Percentiles rank a stretch among this genome's conserved stretches.
These are phyloP conservation scores for Chaetomium globosum DNA, from an alignment of 2,329 filamentous ascomycete genomes.

Conservation along the genomic window DNA sequence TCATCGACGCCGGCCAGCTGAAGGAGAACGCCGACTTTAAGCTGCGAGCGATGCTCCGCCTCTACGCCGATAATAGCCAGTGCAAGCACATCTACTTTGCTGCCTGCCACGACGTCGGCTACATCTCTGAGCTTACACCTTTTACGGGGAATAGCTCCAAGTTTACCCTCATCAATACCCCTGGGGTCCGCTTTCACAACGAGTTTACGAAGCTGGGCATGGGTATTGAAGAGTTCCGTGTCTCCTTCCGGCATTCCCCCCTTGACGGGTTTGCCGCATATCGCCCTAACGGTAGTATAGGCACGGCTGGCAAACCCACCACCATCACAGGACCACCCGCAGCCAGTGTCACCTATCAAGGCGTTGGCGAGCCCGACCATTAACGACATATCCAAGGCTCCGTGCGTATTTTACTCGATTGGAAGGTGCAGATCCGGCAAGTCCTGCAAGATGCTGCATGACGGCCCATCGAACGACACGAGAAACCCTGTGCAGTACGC, in stretches of 20 bases:
- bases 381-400: conserved; percentile 28
- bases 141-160: conserved; percentile 53
- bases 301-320: not conserved
- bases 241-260: conserved; percentile 50
- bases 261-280: conserved; percentile 18
- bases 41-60: conserved; percentile 52
- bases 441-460: conserved; percentile 39
- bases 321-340: not conserved
- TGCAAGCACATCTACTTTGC: conserved; percentile 68
- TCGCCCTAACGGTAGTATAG: not conserved
- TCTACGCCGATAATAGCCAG: conserved; percentile 60
- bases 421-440: conserved; percentile 41
- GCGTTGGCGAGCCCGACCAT: not conserved
- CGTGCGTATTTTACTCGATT: conserved; percentile 38
- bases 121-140: conserved; percentile 59
- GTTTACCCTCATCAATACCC: conserved; percentile 56
- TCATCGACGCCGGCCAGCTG: conserved; percentile 62
- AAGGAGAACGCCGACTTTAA: conserved; percentile 65
- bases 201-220: conserved; percentile 58
- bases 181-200: conserved; percentile 44
- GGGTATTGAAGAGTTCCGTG: conserved; percentile 53
- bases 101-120: conserved; percentile 62
- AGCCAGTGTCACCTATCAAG: not conserved
- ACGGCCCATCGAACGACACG: conserved; percentile 21
- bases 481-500: not conserved